These are phyloP conservation scores for Backusella mclennaniae DNA, from an alignment of 192 early-diverging fungal genomes.

Conservation along the genomic window DNA sequence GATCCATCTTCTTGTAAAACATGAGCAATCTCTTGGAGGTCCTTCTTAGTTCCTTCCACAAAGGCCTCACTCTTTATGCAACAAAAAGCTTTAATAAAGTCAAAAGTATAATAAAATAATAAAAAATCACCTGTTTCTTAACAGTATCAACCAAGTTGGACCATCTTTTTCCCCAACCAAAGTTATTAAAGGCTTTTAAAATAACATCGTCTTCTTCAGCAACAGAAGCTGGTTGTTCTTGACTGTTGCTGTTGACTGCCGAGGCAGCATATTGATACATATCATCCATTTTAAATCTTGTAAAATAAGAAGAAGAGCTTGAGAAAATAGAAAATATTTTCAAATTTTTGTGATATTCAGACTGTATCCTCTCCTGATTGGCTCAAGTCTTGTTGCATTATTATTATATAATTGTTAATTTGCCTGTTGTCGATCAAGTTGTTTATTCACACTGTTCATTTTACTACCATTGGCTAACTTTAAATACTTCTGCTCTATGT, in stretches of 20 bases:
- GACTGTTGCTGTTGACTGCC: conserved; percentile 25
- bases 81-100: neutral
- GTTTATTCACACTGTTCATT: too few species aligned
- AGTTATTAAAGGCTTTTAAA: conserved; percentile 29
- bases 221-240: neutral
- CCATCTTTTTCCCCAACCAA: conserved; percentile 24
- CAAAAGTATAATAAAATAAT: neutral
- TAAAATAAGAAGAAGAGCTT: neutral
- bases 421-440: too few species aligned
- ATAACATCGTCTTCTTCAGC: conserved; percentile 26
- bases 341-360: neutral
- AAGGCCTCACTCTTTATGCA: conserved; percentile 35
- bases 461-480: too few species aligned
- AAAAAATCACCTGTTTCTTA: conserved; percentile 33
- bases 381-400: neutral
- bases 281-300: conserved; percentile 25
- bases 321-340: neutral
- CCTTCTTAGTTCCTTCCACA: conserved; percentile 50
- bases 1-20: conserved; percentile 43
- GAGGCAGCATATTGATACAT: conserved; percentile 29
- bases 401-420: neutral
- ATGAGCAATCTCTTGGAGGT: conserved; percentile 48
- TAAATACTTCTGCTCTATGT: too few species aligned
- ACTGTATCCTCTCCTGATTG: neutral
- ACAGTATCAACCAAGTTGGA: conserved; percentile 24